Base-by-base conservation (phyloP, 148 eudicot species). In the Amaranthus palmeri region DNA sequence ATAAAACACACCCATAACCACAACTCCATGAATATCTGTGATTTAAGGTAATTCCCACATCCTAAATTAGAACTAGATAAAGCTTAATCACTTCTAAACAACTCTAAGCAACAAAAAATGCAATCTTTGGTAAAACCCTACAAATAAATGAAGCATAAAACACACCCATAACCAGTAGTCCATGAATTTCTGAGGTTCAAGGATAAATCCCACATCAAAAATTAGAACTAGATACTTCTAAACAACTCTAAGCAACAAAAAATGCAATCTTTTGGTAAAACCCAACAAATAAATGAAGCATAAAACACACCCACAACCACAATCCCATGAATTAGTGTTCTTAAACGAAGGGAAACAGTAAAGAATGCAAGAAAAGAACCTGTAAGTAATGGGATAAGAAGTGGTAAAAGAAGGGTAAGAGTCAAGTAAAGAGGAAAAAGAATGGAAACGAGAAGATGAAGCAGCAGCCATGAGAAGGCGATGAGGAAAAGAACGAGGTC, bases 401-500 rank as follows among this genome's bases (percentile, higher is more conserved):
- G 58, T 9, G 62, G 66, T 42, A 48, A 73, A 59, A 61, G 68
- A 52, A 46, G 63, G 65, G 57, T 12, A 78, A 41, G 79, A 73
- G 56, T 57, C 75, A 68, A 68, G 76, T 51, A 63, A 10, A 18
- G 74, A 65, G 59, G 70, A 66, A 68, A 67, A 67, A 70, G 70
- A 80, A 15, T 65, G 77, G 61, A 15, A 78, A 55, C 65, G n/a
- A 57, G 44, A 75, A 8, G 75, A 78, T 55, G 59, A 72, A 60
- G 81, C 72, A 45, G 81, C 73, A 52, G 87, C 81, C 92, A 88
- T 88, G 72, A 85, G 62, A 71, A 72, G 49, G 40, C 78, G 75
- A 78, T 80, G 75, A 78, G 77, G 13, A 4, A 68, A 65, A 46
- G 13, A 64, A 54, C 77, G 68, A 68, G 83, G 81, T 63, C 69